Conservation (phyloP, 2,329 filamentous ascomycete genomes). For the Penicillium hordei region DNA sequence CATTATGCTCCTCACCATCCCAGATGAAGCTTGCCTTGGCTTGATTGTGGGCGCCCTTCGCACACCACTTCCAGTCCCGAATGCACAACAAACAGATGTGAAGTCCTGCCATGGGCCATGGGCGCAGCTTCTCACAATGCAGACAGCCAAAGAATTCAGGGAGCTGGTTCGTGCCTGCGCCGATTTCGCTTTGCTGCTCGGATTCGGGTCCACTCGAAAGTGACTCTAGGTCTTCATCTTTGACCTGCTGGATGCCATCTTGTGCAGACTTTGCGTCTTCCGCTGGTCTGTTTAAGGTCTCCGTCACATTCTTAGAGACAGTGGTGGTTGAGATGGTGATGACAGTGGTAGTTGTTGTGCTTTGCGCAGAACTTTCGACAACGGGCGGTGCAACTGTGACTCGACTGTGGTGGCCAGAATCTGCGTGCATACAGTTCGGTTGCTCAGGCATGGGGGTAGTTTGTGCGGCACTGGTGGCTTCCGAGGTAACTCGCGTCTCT, state of each 20-base stretch:
- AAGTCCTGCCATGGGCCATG: neutral
- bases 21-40: neutral
- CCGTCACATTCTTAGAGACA: neutral
- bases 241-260: no score
- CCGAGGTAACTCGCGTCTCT: neutral
- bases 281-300: neutral
- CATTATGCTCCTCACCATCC: neutral
- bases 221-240: neutral
- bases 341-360: neutral
- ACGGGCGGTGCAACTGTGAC: neutral
- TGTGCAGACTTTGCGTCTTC: neutral
- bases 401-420: neutral
- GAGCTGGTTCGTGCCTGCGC: neutral
- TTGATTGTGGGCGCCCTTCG: neutral
- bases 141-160: neutral
- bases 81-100: conserved; percentile 1
- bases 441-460: neutral
- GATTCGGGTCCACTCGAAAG: neutral
- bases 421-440: neutral
- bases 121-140: neutral
- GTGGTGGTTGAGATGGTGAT: neutral
- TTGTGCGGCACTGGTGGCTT: neutral
- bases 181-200: neutral
- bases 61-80: conserved; percentile 4
- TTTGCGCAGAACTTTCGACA: neutral